Conservation (phyloP, 768 basidiomycete species). For the Agaricus blazei region DNA sequence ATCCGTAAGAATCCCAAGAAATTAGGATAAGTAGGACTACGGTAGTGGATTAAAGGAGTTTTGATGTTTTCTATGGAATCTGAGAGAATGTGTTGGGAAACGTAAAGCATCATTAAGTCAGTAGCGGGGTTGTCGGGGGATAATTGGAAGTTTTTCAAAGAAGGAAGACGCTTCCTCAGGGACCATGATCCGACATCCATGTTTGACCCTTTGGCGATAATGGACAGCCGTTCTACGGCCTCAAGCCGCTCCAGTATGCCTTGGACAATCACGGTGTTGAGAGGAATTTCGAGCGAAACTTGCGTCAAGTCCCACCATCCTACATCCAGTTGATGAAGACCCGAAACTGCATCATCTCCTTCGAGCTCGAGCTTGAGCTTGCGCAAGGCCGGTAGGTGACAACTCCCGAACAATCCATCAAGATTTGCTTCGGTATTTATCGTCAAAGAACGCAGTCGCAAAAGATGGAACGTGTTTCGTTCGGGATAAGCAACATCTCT, state of each 20-base stretch:
- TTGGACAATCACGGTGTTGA: background rate
- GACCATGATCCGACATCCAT: background rate
- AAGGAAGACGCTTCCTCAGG: background rate
- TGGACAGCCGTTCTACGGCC: background rate
- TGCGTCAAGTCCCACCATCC: background rate
- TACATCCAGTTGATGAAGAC: background rate
- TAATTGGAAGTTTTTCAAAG: background rate
- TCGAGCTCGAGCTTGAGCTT: background rate
- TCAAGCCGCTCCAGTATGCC: background rate
- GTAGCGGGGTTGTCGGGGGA: background rate
- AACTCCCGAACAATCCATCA: background rate
- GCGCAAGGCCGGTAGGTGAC: background rate
- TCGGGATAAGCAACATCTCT: background rate
- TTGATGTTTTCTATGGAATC: background rate
- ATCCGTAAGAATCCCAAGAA: background rate
- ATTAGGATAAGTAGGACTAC: background rate
- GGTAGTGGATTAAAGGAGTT: background rate
- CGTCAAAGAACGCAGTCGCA: background rate
- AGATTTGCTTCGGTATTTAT: background rate
- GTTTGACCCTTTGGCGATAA: background rate
- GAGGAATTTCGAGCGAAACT: background rate
- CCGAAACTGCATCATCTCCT: background rate
- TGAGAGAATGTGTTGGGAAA: background rate
- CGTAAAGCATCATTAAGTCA: background rate
- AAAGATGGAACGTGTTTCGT: background rate